These are phyloP conservation scores for Acanthamoeba culbertsoni DNA, from an alignment of 208 protist genomes.

Conservation along the genomic window DNA sequence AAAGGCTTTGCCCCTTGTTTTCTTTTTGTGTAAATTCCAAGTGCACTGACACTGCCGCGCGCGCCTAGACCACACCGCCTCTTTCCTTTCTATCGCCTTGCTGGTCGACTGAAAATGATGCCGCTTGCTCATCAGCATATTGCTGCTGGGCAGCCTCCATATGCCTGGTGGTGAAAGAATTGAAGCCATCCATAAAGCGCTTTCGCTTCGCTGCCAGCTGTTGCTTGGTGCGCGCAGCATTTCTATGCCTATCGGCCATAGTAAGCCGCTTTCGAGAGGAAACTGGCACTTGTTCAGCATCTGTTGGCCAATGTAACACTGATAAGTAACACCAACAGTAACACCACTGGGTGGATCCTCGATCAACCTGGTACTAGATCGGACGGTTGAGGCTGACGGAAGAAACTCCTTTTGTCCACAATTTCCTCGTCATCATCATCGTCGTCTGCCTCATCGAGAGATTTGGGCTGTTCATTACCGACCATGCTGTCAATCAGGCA, in stretches of 20 bases:
- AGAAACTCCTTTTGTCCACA: neutral
- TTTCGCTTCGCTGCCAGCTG: neutral
- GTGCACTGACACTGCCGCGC: neutral
- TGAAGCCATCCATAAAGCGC: neutral
- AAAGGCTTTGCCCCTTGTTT: neutral
- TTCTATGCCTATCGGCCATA: neutral
- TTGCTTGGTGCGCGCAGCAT: neutral
- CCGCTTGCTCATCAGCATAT: neutral
- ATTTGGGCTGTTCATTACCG: neutral
- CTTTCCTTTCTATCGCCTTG: neutral
- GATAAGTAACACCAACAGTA: too few relatives aligned
- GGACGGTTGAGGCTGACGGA: neutral
- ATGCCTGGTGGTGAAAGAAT: neutral
- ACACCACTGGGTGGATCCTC: too few relatives aligned
- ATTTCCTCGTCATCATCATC: neutral
- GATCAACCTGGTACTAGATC: neutral
- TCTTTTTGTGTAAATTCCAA: neutral
- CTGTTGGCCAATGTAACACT: too few relatives aligned
- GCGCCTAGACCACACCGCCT: neutral
- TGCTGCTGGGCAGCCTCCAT: neutral
- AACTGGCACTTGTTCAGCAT: neutral
- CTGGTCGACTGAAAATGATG: too few relatives aligned
- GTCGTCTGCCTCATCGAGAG: neutral
- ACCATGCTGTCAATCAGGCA: neutral
- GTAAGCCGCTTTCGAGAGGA: neutral